A percentile compares a stretch with the other conserved stretches of the same genome.
Evolutionary conservation across 805 yeast species (phyloP).

Genomic region (Jamesozyma piceae): DNA sequence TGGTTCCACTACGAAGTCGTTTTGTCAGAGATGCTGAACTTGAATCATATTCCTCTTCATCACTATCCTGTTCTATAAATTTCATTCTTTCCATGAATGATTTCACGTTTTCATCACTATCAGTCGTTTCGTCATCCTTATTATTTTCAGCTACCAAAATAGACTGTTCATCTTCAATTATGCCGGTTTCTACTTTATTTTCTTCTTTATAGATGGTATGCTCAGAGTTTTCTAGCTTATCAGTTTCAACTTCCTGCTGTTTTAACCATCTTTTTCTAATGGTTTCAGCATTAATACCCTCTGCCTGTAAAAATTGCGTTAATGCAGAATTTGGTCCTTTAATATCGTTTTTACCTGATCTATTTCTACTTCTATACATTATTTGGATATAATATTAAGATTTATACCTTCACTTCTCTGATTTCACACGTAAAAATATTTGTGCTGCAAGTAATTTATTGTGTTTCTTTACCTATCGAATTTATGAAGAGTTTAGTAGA

Average conservation of each 20-base stretch:
- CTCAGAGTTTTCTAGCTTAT: slow-evolving; percentile 1
- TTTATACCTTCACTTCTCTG: too few species aligned
- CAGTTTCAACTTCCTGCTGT: slow-evolving; percentile 25
- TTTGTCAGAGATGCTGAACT: too few species aligned
- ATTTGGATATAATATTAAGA: too few species aligned
- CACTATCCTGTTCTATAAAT: slow-evolving; percentile 29
- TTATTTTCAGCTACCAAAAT: background rate
- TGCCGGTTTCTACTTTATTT: slow-evolving; percentile 1
- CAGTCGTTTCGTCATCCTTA: slow-evolving; percentile 2
- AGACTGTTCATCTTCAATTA: background rate
- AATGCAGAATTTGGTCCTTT: slow-evolving; percentile 72
- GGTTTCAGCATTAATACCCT: slow-evolving; percentile 78
- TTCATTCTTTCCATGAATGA: slow-evolving; percentile 12
- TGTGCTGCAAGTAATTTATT: too few species aligned
- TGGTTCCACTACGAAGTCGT: too few species aligned
- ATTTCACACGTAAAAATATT: too few species aligned
- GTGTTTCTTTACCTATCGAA: too few species aligned
- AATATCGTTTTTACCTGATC: slow-evolving; percentile 19
- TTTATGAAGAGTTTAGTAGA: too few species aligned
- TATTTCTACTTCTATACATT: slow-evolving; percentile 26
- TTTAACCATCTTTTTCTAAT: slow-evolving; percentile 45
- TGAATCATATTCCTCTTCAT: slow-evolving; percentile 25
- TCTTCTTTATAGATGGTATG: background rate
- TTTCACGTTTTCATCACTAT: slow-evolving; percentile 5
- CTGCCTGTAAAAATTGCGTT: slow-evolving; percentile 78